A percentile compares a stretch with the other conserved stretches of the same genome.
Evolutionary conservation across 2,329 filamentous ascomycete species (phyloP).

Genomic region (Dothistroma pini): DNA sequence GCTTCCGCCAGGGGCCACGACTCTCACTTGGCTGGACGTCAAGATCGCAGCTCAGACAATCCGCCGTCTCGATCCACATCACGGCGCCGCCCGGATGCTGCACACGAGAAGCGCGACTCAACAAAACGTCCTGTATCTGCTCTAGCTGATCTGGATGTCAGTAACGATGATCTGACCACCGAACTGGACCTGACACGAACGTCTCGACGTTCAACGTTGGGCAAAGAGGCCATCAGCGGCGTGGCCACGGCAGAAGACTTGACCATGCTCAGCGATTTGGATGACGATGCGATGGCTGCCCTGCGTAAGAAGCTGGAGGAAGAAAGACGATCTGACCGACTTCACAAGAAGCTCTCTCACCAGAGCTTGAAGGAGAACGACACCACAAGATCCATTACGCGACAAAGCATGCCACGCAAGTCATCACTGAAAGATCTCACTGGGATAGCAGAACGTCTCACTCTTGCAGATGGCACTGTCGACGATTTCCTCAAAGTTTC

Average conservation of each 20-base stretch:
- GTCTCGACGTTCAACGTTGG: conserved; percentile 9
- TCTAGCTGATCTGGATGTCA: conserved; percentile 19
- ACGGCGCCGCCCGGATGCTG: conserved; percentile 9
- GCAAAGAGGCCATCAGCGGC: not conserved
- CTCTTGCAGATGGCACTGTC: conserved; percentile 18
- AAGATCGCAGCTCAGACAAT: not conserved
- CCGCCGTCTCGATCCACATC: conserved; percentile 24
- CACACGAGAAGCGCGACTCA: not conserved
- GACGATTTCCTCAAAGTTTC: conserved; percentile 30
- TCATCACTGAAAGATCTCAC: conserved; percentile 54
- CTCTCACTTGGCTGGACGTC: not conserved
- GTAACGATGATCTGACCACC: conserved; percentile 25
- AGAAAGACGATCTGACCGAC: conserved; percentile 42
- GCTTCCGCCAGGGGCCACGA: conserved; percentile 10
- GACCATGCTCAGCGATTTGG: conserved; percentile 55
- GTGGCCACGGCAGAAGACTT: conserved; percentile 35
- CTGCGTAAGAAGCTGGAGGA: conserved; percentile 55
- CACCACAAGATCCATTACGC: conserved; percentile 33
- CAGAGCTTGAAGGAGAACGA: conserved; percentile 4
- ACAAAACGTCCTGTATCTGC: conserved; percentile 18
- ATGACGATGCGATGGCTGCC: conserved; percentile 50
- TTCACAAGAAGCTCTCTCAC: conserved; percentile 5
- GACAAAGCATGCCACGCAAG: conserved; percentile 47
- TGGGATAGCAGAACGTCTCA: conserved; percentile 29
- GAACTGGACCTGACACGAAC: conserved; percentile 20